A percentile compares a stretch with the other conserved stretches of the same genome.
These are phyloP conservation scores for Sclerotinia sclerotiorum DNA, from an alignment of 2,329 filamentous ascomycete genomes.

Conservation along the genomic window DNA sequence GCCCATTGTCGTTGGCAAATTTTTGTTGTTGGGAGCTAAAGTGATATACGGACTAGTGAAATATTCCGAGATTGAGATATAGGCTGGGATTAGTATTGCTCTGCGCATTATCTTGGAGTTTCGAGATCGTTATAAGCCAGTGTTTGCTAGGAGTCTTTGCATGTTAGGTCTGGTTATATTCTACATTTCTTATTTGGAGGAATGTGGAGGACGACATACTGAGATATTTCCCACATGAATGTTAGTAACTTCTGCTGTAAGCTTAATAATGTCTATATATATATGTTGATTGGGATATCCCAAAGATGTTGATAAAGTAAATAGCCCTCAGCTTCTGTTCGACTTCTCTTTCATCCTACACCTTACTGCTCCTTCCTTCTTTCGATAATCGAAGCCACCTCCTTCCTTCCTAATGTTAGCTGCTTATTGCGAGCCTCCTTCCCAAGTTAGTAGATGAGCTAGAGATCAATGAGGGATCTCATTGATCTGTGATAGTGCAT, in stretches of 20 bases:
- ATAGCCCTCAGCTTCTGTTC: not conserved
- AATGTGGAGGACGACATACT: not conserved
- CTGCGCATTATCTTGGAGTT: too few species aligned
- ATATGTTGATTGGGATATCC: not conserved
- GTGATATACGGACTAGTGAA: not conserved
- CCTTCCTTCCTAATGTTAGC: not conserved
- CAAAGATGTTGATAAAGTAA: too few species aligned
- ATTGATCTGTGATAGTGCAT: not conserved
- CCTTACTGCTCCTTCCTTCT: not conserved
- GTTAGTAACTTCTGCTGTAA: not conserved
- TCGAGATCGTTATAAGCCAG: not conserved
- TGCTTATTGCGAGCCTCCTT: not conserved
- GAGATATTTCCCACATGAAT: not conserved
- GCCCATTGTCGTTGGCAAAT: conserved; percentile 10
- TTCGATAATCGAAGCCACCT: not conserved
- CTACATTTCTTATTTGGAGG: not conserved
- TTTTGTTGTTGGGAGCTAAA: not conserved
- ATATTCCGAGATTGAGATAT: not conserved
- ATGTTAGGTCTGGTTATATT: not conserved
- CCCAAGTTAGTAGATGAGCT: not conserved
- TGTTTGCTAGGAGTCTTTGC: not conserved
- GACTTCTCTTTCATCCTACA: not conserved
- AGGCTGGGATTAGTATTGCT: not conserved
- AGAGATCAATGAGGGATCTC: not conserved
- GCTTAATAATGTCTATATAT: not conserved